phyloP scores from a whole-genome alignment of 805 yeast genomes.

The Cyberlindnera japonica region DNA sequence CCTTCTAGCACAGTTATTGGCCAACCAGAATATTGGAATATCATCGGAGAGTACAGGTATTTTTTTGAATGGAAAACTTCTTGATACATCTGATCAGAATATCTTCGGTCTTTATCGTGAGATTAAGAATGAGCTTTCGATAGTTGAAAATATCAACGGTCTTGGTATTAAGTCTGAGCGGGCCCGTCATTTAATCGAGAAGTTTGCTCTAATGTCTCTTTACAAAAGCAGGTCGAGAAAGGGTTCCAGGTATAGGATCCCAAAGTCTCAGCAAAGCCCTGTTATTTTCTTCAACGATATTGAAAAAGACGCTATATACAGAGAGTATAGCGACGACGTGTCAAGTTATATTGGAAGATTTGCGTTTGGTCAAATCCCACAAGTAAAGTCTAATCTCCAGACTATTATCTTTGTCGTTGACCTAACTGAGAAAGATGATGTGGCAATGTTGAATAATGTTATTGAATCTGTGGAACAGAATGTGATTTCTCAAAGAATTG shows the following conservation, averaged over 20 bases:
- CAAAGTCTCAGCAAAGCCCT: conserved; percentile 26
- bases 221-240: conserved; percentile 17
- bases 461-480: conserved; percentile 47
- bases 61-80: conserved; percentile 66
- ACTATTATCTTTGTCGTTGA: conserved; percentile 68
- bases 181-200: conserved; percentile 37
- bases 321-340: conserved; percentile 40
- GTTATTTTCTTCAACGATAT: conserved; percentile 77
- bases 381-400: conserved; percentile 68
- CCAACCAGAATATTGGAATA: conserved; percentile 37
- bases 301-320: conserved; percentile 56
- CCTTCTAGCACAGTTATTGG: conserved; percentile 27
- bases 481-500: conserved; percentile 75
- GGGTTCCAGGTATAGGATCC: conserved; percentile 27
- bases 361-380: conserved; percentile 63
- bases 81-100: conserved; percentile 43
- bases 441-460: conserved; percentile 47
- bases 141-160: conserved; percentile 26
- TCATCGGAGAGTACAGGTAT: conserved; percentile 44
- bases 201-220: conserved; percentile 34
- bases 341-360: conserved; percentile 43
- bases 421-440: conserved; percentile 49
- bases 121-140: conserved; percentile 35
- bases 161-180: conserved; percentile 33
- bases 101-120: conserved; percentile 38